Evolutionary conservation across 2,329 filamentous ascomycete species (phyloP).

Genomic region (Diaporthe caulivora): DNA sequence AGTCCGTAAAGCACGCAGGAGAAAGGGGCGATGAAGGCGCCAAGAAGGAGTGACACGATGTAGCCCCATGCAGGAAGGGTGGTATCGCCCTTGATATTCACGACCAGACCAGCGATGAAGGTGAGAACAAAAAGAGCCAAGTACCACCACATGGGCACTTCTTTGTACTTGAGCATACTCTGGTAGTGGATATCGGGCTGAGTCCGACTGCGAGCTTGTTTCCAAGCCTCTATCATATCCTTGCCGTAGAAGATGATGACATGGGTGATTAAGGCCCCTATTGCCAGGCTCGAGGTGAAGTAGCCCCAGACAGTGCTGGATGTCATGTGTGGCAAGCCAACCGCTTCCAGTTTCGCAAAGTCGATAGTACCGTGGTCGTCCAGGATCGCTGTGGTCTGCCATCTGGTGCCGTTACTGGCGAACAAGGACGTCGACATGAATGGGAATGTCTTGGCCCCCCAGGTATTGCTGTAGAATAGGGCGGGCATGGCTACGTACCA

Average conservation of each 20-base stretch:
- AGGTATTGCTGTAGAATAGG: slow-evolving; percentile 54
- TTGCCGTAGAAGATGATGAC: slow-evolving; percentile 5
- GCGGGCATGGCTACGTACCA: slow-evolving; percentile 18
- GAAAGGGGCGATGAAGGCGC: slow-evolving; percentile 2
- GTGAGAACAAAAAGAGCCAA: slow-evolving; percentile 5
- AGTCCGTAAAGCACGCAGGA: slow-evolving; percentile 7
- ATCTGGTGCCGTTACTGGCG: slow-evolving; percentile 9
- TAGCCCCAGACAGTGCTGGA: slow-evolving; percentile 17
- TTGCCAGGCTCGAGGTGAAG: slow-evolving; percentile 18
- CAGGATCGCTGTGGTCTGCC: slow-evolving; percentile 15
- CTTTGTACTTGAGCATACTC: slow-evolving; percentile 15
- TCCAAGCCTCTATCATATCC: slow-evolving; percentile 4
- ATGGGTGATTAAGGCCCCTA: not conserved
- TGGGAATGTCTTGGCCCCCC: slow-evolving; percentile 55
- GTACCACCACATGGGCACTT: slow-evolving; percentile 24
- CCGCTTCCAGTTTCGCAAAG: not conserved
- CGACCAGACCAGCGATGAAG: slow-evolving; percentile 11
- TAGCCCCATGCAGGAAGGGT: slow-evolving; percentile 10
- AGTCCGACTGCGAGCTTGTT: slow-evolving; percentile 6
- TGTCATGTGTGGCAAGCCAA: not conserved
- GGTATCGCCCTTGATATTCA: slow-evolving; percentile 14
- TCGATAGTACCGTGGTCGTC: not conserved
- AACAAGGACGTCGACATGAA: slow-evolving; percentile 50
- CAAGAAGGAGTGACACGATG: slow-evolving; percentile 5
- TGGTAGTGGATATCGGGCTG: slow-evolving; percentile 14